Base-by-base conservation (phyloP, 2,329 filamentous ascomycete species). In the Aspergillus carbonarius region DNA sequence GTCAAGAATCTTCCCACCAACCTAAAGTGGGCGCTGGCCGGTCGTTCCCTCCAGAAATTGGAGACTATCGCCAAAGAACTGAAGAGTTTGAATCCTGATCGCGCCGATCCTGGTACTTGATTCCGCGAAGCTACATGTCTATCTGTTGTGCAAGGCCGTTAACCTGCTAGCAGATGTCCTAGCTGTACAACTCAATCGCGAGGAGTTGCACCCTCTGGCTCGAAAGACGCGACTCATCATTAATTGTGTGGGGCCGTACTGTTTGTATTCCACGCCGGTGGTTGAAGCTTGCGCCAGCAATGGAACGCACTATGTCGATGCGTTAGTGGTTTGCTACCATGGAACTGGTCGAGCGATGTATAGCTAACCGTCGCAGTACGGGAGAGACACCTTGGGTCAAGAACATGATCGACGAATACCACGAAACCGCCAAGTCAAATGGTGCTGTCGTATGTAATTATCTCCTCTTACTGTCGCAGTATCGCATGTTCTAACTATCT, bases 21-120 rank as follows among this genome's bases (percentile, higher is more conserved):
- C 71, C 74, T 96, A 61, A 92, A 86, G 79, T 97, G 93, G 93
- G 93, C 91, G 13, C 81, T 97, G 56, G 91, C 92, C 47, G 93
- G 93, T 30, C 89, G 93, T 25, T 93, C 90, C n/a, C 79, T 82
- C 50, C 78, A 81, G 50, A 96, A 96, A 74, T 82, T 98, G 4
- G 83, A 89, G 64, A 76, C 78, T 40, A 75, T 97, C 10, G 85
- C 87, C 7, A 79, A 86, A 54, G 85, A 90, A 55, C 82, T 93
- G 71, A 86, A 86, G 67, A 72, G 77, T 57, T 68, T 89, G 59
- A 90, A 90, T 70, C 80, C 87, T 2, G 87, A 96, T 72, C 87
- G 93, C 54, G 70, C 79, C 35, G 82, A 85, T 54, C 92, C 92
- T 69, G 85, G 89, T 90, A 83, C 34, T 40, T 54, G 8, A 20